A percentile compares a stretch with the other conserved stretches of the same genome.
phyloP scores from a whole-genome alignment of 441 rosid genomes.

The Rhodomyrtus psidioides region DNA sequence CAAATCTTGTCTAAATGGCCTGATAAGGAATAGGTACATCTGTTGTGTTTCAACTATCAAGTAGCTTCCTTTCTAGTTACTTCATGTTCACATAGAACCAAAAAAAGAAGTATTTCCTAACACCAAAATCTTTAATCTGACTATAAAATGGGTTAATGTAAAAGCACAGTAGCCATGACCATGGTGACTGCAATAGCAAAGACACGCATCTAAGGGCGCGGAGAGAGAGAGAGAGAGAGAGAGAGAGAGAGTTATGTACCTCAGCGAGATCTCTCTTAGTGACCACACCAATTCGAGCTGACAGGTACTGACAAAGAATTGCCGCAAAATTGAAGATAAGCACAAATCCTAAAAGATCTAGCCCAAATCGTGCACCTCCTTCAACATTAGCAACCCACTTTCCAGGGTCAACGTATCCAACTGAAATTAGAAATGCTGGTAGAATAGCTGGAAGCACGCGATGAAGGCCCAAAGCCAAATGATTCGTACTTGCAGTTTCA shows the following conservation, averaged over 20 bases:
- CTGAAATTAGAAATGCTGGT: slow-evolving; percentile 68
- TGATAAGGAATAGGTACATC: neutral
- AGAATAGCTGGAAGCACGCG: slow-evolving; percentile 54
- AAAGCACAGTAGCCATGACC: neutral
- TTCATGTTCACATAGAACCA: neutral
- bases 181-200: neutral
- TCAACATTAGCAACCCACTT: slow-evolving; percentile 90
- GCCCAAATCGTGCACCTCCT: slow-evolving; percentile 89
- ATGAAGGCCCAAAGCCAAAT: slow-evolving; percentile 30
- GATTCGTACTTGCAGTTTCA: slow-evolving; percentile 30
- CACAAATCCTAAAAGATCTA: slow-evolving; percentile 60
- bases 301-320: slow-evolving; percentile 78
- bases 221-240: too few relatives aligned
- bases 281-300: slow-evolving; percentile 70
- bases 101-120: neutral
- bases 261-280: slow-evolving; percentile 88
- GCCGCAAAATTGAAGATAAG: slow-evolving; percentile 74
- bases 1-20: neutral
- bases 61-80: neutral
- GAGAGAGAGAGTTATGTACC: slow-evolving; percentile 34
- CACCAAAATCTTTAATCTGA: neutral
- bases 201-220: neutral
- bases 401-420: slow-evolving; percentile 94
- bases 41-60: neutral
- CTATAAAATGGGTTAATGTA: neutral